Percentiles rank a stretch among this genome's conserved stretches.
phyloP scores from a whole-genome alignment of 768 basidiomycete genomes.

The Trametes cingulata region DNA sequence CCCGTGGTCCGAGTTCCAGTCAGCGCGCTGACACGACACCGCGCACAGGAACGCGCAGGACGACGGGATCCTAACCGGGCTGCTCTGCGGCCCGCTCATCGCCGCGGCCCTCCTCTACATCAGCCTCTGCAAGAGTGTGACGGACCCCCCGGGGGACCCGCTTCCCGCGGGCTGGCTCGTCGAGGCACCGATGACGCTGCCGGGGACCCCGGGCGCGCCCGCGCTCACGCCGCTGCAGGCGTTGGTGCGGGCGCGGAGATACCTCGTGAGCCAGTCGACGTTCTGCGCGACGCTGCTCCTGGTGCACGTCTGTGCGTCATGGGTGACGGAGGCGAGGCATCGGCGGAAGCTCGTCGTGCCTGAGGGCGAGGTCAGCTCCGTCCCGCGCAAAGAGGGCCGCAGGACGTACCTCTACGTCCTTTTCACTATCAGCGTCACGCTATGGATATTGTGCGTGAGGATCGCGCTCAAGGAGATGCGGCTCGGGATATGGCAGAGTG shows the following conservation, averaged over 20 bases:
- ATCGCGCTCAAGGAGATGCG: conserved; percentile 42
- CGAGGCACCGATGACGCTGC: conserved; percentile 64
- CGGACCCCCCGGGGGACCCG: conserved; percentile 29
- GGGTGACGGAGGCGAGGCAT: conserved; percentile 66
- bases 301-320: conserved; percentile 76
- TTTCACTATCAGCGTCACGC: conserved; percentile 59
- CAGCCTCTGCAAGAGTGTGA: conserved; percentile 36
- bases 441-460: conserved; percentile 51
- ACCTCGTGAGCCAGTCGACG: conserved; percentile 76
- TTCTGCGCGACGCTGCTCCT: conserved; percentile 80
- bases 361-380: conserved; percentile 73
- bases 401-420: conserved; percentile 64
- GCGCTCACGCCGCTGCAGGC: conserved; percentile 51
- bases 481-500: conserved; percentile 72
- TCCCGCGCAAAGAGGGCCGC: conserved; percentile 69
- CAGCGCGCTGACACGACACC: conserved; percentile 3
- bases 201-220: conserved; percentile 35
- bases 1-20: background rate
- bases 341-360: conserved; percentile 42
- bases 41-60: conserved; percentile 68
- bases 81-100: conserved; percentile 83
- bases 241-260: conserved; percentile 68
- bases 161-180: conserved; percentile 74
- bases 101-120: conserved; percentile 66
- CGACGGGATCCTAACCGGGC: conserved; percentile 82